A percentile compares a stretch with the other conserved stretches of the same genome.
Conservation (phyloP, 495 filamentous ascomycete species). For the Hyaloscypha variabilis region DNA sequence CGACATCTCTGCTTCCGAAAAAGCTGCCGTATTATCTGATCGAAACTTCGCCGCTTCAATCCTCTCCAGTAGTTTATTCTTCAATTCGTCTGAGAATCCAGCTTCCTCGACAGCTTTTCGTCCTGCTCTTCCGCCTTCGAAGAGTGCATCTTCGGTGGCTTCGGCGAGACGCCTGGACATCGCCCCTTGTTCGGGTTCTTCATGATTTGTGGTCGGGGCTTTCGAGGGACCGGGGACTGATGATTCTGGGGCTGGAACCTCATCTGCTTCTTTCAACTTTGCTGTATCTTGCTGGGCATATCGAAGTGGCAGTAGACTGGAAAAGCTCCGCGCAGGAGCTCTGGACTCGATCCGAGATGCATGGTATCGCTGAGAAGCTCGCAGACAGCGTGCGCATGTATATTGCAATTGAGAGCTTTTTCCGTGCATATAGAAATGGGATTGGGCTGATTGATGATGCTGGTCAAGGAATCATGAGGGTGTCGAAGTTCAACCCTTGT, state of each 20-base stretch:
- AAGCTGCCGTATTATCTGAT: conserved; percentile 67
- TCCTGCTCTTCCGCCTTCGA: conserved; percentile 71
- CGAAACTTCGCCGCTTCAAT: conserved; percentile 72
- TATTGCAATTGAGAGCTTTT: conserved; percentile 15
- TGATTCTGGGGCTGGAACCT: not conserved
- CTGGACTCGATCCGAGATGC: conserved; percentile 6
- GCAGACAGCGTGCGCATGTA: conserved; percentile 29
- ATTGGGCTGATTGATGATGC: not conserved
- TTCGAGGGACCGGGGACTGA: not conserved
- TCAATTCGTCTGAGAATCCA: conserved; percentile 86
- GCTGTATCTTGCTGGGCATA: conserved; percentile 2
- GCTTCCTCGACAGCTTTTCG: conserved; percentile 78
- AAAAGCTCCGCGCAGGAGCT: conserved; percentile 10
- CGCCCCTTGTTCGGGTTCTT: conserved; percentile 47
- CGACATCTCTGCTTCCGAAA: conserved; percentile 67
- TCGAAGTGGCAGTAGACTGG: conserved; percentile 24
- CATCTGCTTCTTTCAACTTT: conserved; percentile 14
- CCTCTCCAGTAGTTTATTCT: conserved; percentile 70
- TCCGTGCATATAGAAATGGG: conserved; percentile 28
- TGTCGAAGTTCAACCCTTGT: conserved; percentile 5
- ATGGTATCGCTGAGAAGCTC: conserved; percentile 19
- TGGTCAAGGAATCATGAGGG: conserved; percentile 7
- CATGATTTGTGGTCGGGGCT: not conserved
- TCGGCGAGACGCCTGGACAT: conserved; percentile 75
- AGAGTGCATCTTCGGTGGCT: conserved; percentile 78